Base-by-base conservation (phyloP, 2,329 filamentous ascomycete species). In the Claviceps sp. region DNA sequence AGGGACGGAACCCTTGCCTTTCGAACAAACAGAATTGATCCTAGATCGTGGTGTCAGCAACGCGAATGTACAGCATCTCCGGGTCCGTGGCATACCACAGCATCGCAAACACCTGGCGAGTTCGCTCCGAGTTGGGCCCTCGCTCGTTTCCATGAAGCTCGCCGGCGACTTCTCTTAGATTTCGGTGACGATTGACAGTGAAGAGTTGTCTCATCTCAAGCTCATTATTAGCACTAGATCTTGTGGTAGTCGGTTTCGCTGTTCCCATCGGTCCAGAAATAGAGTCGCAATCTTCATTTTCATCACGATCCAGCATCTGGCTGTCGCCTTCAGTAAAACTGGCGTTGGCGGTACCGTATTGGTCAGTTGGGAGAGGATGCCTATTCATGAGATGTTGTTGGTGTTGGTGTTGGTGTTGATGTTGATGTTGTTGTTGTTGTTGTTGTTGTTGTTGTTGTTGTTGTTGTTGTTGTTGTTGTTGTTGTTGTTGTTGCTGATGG, bases 71-170 rank as follows among this genome's bases (percentile, higher is more conserved):
- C 26, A 46, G 52, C 45, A 17, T 40, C 45, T n/a, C 9, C 37
- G 11, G 22, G 13, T 4, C 8, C 36, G 22, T 29, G 22, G 68
- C 80, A 61, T 75, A 90, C 87, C 87, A 94, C 48, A 91, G 74
- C 86, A 94, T 91, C 22, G 87, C 87, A 69, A 93, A 93, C 8
- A 93, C 79, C 64, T 93, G 88, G 55, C 88, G 85, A 23, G 85
- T 85, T 60, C 88, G 80, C 67, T 94, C 87, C 1, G 86, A 87
- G 64, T 88, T 86, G 13, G 86, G 85, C 0, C 86, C 87, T 50
- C 85, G 77, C 63, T 91, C 86, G 58, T 88, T 88, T 45, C 83
- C 83, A 57, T 88, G 85, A 26, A 90, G 76, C 65, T 90, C 85
- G 37, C 76, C 73, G 3, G 86, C 86, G 16, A 91, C 82, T 8